Base-by-base conservation (phyloP, 2,329 filamentous ascomycete species). In the Ceratocystiopsis sp. region DNA sequence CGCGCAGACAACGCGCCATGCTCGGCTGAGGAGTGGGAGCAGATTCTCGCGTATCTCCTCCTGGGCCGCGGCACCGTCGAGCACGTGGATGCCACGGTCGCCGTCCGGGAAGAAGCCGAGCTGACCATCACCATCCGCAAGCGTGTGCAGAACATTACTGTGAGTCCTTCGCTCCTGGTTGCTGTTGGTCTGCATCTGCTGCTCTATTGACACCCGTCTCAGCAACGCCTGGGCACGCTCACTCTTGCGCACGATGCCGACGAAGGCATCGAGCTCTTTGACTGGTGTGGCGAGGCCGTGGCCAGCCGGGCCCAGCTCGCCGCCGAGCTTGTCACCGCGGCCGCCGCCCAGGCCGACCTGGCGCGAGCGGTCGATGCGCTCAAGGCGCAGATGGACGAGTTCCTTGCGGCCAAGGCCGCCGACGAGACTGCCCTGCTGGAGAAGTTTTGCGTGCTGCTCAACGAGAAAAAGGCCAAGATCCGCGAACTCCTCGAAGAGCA, bases 401-500 rank as follows among this genome's bases (percentile, higher is more conserved):
- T 87, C 15, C 66, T 78, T 39, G 65, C 66, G 43, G 66, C 74
- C 14, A 86, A 86, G 55, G 66, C 72, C 39, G 70, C 73, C 16
- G 71, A 84, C 48, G 81, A 87, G 57, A 67, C 68, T 1, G 67
- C 69, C 16, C 61, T 87, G 44, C 59, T 87, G 1, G 70, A 73
- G 47, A 84, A 84, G 55, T 84, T 84, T 51, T 69, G 73, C 43
- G 65, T 73, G 44, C 63, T 89, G 2, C 62, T 87, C 1, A 87
- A 87, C 51, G 74, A 80, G 56, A 89, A 89, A 63, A 87, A 87
- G 59, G 64, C 78, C 42, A 86, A 83, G 59, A 86, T 87, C 41
- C 64, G 82, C 37, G 73, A 85, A 52, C 59, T 81, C 17, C 59
- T 85, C 2, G 5, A 29, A 11, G 25, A 29, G 6, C 25, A 8